A percentile compares a stretch with the other conserved stretches of the same genome.
Evolutionary conservation across 2,329 filamentous ascomycete species (phyloP).

Genomic region (Colletotrichum sp.): DNA sequence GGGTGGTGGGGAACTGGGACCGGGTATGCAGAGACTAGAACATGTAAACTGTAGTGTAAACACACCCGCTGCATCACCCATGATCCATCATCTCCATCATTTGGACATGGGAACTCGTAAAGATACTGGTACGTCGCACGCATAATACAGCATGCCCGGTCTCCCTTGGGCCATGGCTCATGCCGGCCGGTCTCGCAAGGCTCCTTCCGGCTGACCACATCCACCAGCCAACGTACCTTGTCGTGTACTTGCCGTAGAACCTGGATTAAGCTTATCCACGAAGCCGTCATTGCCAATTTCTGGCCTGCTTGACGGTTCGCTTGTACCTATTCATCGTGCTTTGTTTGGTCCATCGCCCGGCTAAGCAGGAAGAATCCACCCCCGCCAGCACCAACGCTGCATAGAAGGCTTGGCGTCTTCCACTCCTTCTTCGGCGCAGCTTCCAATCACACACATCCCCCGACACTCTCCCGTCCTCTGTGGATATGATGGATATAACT

Average conservation of each 20-base stretch:
- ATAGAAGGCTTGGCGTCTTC: constrained; percentile 7
- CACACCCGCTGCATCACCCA: not conserved
- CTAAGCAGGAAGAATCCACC: not conserved
- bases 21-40: not conserved
- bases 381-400: not conserved
- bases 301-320: not conserved
- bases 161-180: not conserved
- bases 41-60: not conserved
- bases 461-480: not conserved
- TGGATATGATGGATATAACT: not conserved
- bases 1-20: not conserved
- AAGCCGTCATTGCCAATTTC: not conserved
- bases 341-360: not conserved
- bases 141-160: not conserved
- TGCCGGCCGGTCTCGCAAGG: not conserved
- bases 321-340: not conserved
- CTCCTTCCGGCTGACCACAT: not conserved
- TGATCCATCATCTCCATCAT: not conserved
- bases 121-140: not conserved
- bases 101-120: not conserved
- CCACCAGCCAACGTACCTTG: not conserved
- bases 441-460: not conserved
- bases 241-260: not conserved
- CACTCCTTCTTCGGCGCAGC: not conserved
- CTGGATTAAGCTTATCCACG: not conserved